Evolutionary conservation across 1,284 basidiomycete species (phyloP), one percentile per base, ranked within the genome.

Genomic region (Trichosporon faecale): DNA sequence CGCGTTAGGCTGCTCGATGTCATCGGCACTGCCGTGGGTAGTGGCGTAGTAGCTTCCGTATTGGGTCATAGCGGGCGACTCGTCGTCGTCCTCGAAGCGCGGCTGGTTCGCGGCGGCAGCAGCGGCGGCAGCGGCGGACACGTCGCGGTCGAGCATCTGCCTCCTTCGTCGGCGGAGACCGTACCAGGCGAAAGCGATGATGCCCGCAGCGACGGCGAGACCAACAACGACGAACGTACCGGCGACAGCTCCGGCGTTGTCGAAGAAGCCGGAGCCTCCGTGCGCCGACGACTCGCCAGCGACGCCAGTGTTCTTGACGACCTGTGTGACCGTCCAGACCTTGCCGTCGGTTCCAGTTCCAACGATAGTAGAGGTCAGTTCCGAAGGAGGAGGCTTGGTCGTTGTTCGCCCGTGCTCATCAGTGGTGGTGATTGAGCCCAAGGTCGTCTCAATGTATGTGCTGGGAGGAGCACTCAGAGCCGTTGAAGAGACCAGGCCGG

Each of bases 201-300:
- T 49, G 69, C 78, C 79, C 3, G 79, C 78, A 0, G 83, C 80
- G 3, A 80, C 75, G 3, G 79, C 76, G 21, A 85, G 76, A 67
- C 84, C 84, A 27, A 85, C 78, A 16, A 82, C 83, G 25, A 84
- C 84, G 66, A 85, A 85, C 0, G 80, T 80, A 67, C 84, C 84
- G 2, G 81, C 83, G 2, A 85, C 84, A 21, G 84, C 84, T 0
- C 82, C 81, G 0, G 80, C 80, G 72, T 84, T 84, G 74, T 76
- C 76, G 68, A 84, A 83, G 75, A 85, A 85, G n/a, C 65, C 67
- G 3, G 74, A 75, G 16, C 69, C 68, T 12, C 71, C 77, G 18
- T 68, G 64, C 16, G 68, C 27, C 11, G 67, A 70, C 1, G 71
- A 66, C 18, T 64, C 40, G 21, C 72, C 69, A 16, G 75, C 73